Percentiles rank a stretch among this genome's conserved stretches.
These are phyloP conservation scores for Gryganskiella cystojenkinii DNA, from an alignment of 192 early-diverging fungal genomes.

Conservation along the genomic window DNA sequence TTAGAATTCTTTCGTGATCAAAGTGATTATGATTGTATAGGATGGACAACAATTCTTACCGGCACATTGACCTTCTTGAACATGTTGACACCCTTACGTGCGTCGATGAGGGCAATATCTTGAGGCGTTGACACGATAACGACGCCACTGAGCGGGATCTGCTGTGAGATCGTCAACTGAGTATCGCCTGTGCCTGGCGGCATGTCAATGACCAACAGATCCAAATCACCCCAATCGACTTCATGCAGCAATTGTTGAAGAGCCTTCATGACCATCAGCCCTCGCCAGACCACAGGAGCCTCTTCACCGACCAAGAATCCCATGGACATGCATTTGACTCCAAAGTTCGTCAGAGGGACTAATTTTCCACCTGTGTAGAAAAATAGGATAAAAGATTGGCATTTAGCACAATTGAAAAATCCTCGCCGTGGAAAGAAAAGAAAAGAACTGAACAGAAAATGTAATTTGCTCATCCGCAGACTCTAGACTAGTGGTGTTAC, in stretches of 20 bases:
- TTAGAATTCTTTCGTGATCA: no score
- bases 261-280: slow-evolving; percentile 95
- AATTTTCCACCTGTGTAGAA: slow-evolving; percentile 57
- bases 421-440: background rate
- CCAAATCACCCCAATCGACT: slow-evolving; percentile 82
- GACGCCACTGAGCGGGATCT: slow-evolving; percentile 68
- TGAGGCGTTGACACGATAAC: slow-evolving; percentile 93
- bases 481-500: slow-evolving; percentile 24
- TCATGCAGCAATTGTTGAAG: slow-evolving; percentile 87
- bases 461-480: no score
- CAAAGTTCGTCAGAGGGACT: slow-evolving; percentile 84
- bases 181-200: slow-evolving; percentile 95
- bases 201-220: slow-evolving; percentile 89
- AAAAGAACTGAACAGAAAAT: background rate
- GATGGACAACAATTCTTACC: slow-evolving; percentile 59
- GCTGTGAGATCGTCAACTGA: slow-evolving; percentile 87
- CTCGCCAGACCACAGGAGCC: slow-evolving; percentile 88
- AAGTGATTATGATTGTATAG: no score
- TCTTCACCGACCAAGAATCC: slow-evolving; percentile 85
- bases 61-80: slow-evolving; percentile 86
- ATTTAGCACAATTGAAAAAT: background rate
- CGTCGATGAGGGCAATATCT: slow-evolving; percentile 88
- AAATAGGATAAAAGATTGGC: no score
- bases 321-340: slow-evolving; percentile 92
- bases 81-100: slow-evolving; percentile 82